A percentile compares a stretch with the other conserved stretches of the same genome.
Conservation (phyloP, 73 alveolate species). For the Durusdinium trenchii region DNA sequence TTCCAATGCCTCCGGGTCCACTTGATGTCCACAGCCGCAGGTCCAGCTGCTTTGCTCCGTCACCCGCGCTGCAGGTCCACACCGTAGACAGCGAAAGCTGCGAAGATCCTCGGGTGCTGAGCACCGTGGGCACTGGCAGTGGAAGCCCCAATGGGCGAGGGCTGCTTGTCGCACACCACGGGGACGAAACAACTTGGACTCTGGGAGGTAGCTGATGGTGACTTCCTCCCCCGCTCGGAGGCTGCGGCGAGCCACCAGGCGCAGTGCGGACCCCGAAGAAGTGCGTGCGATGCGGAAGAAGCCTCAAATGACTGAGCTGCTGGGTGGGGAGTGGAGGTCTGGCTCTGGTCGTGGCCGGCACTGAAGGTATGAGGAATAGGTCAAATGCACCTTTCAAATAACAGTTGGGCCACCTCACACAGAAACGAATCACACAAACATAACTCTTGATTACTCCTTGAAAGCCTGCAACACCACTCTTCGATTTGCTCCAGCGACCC, state of each 20-base stretch:
- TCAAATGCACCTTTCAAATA: neutral
- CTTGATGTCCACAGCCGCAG: no score
- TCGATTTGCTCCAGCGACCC: no score
- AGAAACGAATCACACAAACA: no score
- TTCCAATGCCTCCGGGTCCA: no score
- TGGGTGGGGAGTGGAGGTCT: neutral
- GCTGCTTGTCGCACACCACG: neutral
- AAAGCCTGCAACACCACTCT: no score
- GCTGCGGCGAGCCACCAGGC: neutral
- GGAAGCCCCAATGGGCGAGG: neutral
- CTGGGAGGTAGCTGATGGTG: constrained; percentile 33
- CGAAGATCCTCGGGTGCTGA: neutral
- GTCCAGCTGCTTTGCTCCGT: no score
- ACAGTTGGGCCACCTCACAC: no score
- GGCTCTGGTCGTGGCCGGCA: neutral
- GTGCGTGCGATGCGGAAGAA: no score
- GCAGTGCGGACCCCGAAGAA: no score
- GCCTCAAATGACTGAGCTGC: neutral
- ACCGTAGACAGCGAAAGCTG: neutral
- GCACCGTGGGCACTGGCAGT: constrained; percentile 32
- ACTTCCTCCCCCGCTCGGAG: neutral
- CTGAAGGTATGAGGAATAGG: neutral
- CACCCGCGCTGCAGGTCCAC: no score
- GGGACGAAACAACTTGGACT: neutral
- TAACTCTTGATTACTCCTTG: no score